phyloP scores from a whole-genome alignment of 352 stramenopile species.

The Phytophthora kernoviae region DNA sequence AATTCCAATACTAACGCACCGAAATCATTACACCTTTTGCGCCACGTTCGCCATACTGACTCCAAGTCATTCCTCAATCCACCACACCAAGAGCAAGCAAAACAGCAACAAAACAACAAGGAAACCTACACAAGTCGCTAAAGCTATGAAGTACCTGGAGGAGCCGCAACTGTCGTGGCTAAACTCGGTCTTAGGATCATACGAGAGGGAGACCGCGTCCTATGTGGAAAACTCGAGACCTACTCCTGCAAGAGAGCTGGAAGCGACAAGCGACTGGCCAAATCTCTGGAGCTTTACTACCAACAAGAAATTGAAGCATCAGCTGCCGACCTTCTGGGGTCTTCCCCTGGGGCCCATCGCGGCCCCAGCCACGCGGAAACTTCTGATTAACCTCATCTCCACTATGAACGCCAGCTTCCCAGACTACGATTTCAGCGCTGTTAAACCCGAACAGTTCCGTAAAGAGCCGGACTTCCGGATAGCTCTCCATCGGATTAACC shows the following conservation, averaged over 20 bases:
- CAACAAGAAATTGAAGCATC: slow-evolving; percentile 72
- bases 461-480: slow-evolving; percentile 88
- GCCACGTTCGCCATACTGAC: neutral
- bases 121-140: no score
- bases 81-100: slow-evolving; percentile 18
- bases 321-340: slow-evolving; percentile 57
- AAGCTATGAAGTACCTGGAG: slow-evolving; percentile 94
- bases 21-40: neutral
- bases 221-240: slow-evolving; percentile 88
- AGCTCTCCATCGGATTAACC: slow-evolving; percentile 89
- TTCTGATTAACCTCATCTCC: slow-evolving; percentile 93
- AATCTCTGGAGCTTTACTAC: slow-evolving; percentile 89
- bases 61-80: slow-evolving; percentile 8
- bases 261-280: slow-evolving; percentile 92
- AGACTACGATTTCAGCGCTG: slow-evolving; percentile 92
- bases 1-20: neutral
- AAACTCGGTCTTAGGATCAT: slow-evolving; percentile 87
- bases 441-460: slow-evolving; percentile 90
- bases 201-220: slow-evolving; percentile 88
- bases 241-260: slow-evolving; percentile 94
- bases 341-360: slow-evolving; percentile 81
- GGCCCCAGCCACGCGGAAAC: slow-evolving; percentile 79
- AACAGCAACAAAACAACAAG: slow-evolving; percentile 2
- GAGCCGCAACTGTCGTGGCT: slow-evolving; percentile 90
- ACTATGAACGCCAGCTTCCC: slow-evolving; percentile 95